Evolutionary conservation across 768 basidiomycete genomes (phyloP).

Genomic region (Lepiota brunneoincarnata): DNA sequence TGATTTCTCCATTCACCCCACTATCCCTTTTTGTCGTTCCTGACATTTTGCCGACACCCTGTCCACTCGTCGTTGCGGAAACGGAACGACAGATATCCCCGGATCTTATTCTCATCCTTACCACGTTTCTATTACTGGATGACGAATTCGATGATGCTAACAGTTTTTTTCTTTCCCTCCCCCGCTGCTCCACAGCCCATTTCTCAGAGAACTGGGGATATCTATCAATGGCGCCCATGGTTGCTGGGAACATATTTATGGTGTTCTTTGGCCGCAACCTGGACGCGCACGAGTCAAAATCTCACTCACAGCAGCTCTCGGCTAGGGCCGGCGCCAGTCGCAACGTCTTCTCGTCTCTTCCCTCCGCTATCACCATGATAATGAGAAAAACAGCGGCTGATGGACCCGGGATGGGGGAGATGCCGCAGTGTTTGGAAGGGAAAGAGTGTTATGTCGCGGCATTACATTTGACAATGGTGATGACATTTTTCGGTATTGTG

Average conservation of each 20-base stretch:
- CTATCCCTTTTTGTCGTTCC: not conserved
- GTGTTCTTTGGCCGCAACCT: slow-evolving; percentile 78
- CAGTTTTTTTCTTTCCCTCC: slow-evolving; percentile 17
- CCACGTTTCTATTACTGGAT: not conserved
- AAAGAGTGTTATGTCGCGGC: slow-evolving; percentile 58
- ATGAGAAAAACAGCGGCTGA: slow-evolving; percentile 3
- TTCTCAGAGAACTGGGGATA: slow-evolving; percentile 89
- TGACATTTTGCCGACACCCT: not conserved
- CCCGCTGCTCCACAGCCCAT: slow-evolving; percentile 21
- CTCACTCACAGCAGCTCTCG: slow-evolving; percentile 1
- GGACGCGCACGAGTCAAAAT: slow-evolving; percentile 57
- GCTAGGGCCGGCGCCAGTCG: not conserved
- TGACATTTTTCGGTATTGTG: slow-evolving; percentile 41
- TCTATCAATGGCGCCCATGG: slow-evolving; percentile 67
- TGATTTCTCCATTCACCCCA: not conserved
- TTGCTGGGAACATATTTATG: slow-evolving; percentile 84
- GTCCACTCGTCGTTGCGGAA: no score
- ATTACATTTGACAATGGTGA: slow-evolving; percentile 48
- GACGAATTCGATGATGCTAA: not conserved
- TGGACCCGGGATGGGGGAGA: slow-evolving; percentile 7
- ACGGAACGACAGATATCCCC: not conserved
- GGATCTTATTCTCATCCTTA: not conserved
- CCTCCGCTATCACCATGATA: not conserved
- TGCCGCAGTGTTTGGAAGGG: slow-evolving; percentile 53
- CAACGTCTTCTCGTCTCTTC: not conserved